Evolutionary conservation across 169 alveolate genomes (phyloP).

Genomic region (Plasmodium relictum): DNA sequence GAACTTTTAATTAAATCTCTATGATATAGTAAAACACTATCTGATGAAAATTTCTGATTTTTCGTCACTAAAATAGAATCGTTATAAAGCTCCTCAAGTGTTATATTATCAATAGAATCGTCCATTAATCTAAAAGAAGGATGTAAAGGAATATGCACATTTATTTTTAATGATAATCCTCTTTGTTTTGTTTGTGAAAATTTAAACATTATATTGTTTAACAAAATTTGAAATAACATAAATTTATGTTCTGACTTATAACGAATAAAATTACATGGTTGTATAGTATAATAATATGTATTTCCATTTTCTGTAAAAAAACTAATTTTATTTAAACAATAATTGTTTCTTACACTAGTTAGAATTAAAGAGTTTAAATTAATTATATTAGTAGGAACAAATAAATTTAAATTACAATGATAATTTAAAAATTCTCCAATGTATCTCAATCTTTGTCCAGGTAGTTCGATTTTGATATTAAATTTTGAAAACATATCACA

Average conservation of each 20-base stretch:
- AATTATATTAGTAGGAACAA: slow-evolving; percentile 25
- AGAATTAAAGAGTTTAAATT: slow-evolving; percentile 14
- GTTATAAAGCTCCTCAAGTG: slow-evolving; percentile 53
- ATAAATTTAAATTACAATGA: slow-evolving; percentile 26
- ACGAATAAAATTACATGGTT: slow-evolving; percentile 39
- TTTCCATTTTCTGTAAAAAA: slow-evolving; percentile 72
- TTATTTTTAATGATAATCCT: slow-evolving; percentile 39
- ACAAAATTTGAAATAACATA: slow-evolving; percentile 65
- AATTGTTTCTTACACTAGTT: slow-evolving; percentile 6
- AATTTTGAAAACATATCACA: slow-evolving; percentile 40
- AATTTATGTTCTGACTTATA: slow-evolving; percentile 65
- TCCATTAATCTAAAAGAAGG: slow-evolving; percentile 59
- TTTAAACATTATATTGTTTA: slow-evolving; percentile 65
- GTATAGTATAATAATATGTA: slow-evolving; percentile 35
- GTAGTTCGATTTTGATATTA: slow-evolving; percentile 37
- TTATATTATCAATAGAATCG: slow-evolving; percentile 27
- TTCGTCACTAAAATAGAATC: slow-evolving; percentile 11
- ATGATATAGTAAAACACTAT: slow-evolving; percentile 58
- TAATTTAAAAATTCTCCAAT: slow-evolving; percentile 49
- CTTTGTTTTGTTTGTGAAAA: slow-evolving; percentile 58
- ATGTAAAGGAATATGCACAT: slow-evolving; percentile 40
- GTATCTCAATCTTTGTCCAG: slow-evolving; percentile 57
- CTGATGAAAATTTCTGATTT: slow-evolving; percentile 39
- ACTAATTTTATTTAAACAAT: slow-evolving; percentile 39
- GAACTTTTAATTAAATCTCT: slow-evolving; percentile 31